Conservation (phyloP, 306 rosid genomes). For the Chamaecrista fasciculata region DNA sequence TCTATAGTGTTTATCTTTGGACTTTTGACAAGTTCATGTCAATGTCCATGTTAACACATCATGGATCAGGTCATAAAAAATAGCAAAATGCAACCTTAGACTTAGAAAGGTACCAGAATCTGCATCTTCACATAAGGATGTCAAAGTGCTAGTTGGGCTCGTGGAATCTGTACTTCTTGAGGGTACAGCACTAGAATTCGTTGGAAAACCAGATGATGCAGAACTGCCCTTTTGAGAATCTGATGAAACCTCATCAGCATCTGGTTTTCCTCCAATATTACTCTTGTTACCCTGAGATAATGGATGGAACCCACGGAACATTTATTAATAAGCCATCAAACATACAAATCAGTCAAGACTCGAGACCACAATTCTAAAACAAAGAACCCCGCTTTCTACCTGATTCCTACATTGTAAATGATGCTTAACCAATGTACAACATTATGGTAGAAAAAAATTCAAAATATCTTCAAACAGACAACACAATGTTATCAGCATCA, state of each 20-base stretch:
- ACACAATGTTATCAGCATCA: background rate
- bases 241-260: conserved; percentile 45
- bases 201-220: conserved; percentile 49
- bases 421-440: background rate
- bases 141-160: conserved; percentile 72
- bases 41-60: background rate
- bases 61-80: conserved; percentile 21
- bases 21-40: background rate
- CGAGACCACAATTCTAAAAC: conserved; percentile 2
- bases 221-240: conserved; percentile 55
- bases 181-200: conserved; percentile 47
- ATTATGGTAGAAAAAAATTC: background rate
- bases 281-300: conserved; percentile 63
- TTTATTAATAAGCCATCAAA: conserved; percentile 23
- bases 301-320: conserved; percentile 28
- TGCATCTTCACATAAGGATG: conserved; percentile 81
- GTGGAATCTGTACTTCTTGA: conserved; percentile 62
- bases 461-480: conserved; percentile 7
- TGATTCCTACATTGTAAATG: background rate
- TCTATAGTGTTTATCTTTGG: background rate
- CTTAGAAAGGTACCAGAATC: conserved; percentile 59
- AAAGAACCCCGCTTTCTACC: conserved; percentile 6
- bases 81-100: conserved; percentile 2
- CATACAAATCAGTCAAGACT: conserved; percentile 9
- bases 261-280: conserved; percentile 51